These are phyloP conservation scores for Fusarium sarcochroum DNA, from an alignment of 2,329 filamentous ascomycete species.

Conservation along the genomic window DNA sequence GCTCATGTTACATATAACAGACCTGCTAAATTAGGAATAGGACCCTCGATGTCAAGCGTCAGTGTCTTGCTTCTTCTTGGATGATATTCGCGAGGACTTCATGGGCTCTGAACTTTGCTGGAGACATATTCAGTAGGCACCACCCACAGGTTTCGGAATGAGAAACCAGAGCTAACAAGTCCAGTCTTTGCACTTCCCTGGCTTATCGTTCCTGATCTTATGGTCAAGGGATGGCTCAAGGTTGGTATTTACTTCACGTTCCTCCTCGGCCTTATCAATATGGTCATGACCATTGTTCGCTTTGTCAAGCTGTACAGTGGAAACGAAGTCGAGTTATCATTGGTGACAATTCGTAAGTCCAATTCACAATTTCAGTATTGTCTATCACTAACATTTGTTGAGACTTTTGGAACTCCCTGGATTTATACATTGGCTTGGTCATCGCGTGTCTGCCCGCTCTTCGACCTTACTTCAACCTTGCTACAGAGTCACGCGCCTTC, in stretches of 20 bases:
- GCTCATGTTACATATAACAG: background rate
- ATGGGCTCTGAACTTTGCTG: constrained; percentile 32
- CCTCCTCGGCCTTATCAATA: constrained; percentile 31
- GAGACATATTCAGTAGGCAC: constrained; percentile 21
- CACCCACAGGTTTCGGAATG: rapidly evolving
- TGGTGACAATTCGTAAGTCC: constrained; percentile 3
- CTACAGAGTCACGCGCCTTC: constrained; percentile 27
- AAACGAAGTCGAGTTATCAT: background rate
- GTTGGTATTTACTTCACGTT: constrained; percentile 25
- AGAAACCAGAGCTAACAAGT: background rate
- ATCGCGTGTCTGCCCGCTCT: constrained; percentile 28
- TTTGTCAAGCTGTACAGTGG: constrained; percentile 16
- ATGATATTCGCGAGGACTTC: background rate
- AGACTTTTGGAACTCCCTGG: constrained; percentile 30
- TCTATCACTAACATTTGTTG: rapidly evolving
- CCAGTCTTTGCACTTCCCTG: constrained; percentile 27
- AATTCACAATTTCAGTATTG: rapidly evolving
- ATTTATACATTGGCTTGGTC: constrained; percentile 26
- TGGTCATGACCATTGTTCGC: constrained; percentile 13
- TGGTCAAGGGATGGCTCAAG: constrained; percentile 18
- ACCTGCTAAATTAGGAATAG: background rate
- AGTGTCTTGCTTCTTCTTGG: background rate
- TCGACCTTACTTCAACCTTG: constrained; percentile 34
- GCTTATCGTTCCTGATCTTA: constrained; percentile 21
- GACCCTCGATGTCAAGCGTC: background rate